phyloP scores from a whole-genome alignment of 2,329 filamentous ascomycete genomes.

The Aspergillus ruber region DNA sequence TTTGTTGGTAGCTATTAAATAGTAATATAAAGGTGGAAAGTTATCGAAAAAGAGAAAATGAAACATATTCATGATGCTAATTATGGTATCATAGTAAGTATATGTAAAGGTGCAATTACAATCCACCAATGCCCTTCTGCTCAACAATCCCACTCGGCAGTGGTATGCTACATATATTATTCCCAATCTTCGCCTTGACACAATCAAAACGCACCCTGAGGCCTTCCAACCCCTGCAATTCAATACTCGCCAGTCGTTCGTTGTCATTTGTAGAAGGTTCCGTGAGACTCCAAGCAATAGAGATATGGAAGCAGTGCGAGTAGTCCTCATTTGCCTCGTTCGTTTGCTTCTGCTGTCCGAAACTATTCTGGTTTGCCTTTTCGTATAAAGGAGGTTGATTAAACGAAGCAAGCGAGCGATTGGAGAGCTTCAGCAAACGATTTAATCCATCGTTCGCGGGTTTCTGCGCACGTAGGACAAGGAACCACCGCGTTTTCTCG shows the following conservation, averaged over 20 bases:
- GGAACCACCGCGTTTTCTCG: slow-evolving; percentile 68
- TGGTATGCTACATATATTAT: slow-evolving; percentile 47
- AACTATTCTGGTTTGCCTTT: neutral
- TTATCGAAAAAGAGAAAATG: neutral
- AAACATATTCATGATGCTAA: neutral
- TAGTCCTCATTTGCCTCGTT: slow-evolving; percentile 28
- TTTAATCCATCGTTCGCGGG: slow-evolving; percentile 51
- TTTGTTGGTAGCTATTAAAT: neutral
- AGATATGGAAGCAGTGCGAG: slow-evolving; percentile 70
- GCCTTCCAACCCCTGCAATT: slow-evolving; percentile 24
- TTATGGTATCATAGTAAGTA: neutral
- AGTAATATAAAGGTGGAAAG: neutral
- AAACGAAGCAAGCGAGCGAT: slow-evolving; percentile 54
- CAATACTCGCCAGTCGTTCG: slow-evolving; percentile 18
- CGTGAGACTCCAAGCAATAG: slow-evolving; percentile 74
- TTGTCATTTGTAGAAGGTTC: slow-evolving; percentile 44
- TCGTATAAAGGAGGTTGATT: slow-evolving; percentile 66
- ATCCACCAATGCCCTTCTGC: slow-evolving; percentile 9
- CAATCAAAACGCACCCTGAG: slow-evolving; percentile 52
- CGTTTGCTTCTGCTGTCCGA: neutral
- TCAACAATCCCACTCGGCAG: slow-evolving; percentile 12
- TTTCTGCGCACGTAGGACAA: slow-evolving; percentile 61
- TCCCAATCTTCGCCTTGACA: slow-evolving; percentile 71
- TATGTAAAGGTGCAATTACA: neutral
- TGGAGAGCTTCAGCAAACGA: slow-evolving; percentile 60